phyloP scores from a whole-genome alignment of 2,329 filamentous ascomycete species.

The Fusarium siculi region DNA sequence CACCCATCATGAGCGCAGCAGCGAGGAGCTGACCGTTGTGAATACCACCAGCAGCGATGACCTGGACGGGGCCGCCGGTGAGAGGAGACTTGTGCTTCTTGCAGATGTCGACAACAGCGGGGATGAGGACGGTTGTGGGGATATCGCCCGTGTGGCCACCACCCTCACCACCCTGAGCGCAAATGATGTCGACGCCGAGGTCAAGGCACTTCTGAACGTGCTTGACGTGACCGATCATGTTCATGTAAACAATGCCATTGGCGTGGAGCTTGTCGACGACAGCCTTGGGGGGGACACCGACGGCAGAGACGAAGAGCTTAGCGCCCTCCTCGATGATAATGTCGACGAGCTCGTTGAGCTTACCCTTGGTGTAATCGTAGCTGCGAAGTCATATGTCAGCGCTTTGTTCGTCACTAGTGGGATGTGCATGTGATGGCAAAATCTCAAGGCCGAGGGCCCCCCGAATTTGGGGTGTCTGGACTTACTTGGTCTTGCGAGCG shows the following conservation, averaged over 20 bases:
- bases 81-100: slow-evolving; percentile 85
- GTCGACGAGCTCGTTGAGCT: slow-evolving; percentile 88
- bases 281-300: slow-evolving; percentile 89
- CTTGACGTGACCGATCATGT: slow-evolving; percentile 99
- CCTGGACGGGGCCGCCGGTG: slow-evolving; percentile 87
- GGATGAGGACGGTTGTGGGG: slow-evolving; percentile 91
- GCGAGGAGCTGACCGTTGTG: slow-evolving; percentile 93
- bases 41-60: slow-evolving; percentile 93
- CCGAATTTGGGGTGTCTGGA: slow-evolving; percentile 3
- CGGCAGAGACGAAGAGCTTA: slow-evolving; percentile 94
- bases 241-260: slow-evolving; percentile 94
- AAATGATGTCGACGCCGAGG: slow-evolving; percentile 94
- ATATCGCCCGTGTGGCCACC: slow-evolving; percentile 97
- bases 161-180: slow-evolving; percentile 97
- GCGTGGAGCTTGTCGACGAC: slow-evolving; percentile 92
- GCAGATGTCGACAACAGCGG: slow-evolving; percentile 85
- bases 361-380: slow-evolving; percentile 99
- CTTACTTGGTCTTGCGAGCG: slow-evolving; percentile 91
- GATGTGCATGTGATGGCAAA: slow-evolving; percentile 38
- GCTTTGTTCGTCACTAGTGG: not conserved
- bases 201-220: slow-evolving; percentile 97
- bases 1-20: slow-evolving; percentile 91
- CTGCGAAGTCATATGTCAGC: slow-evolving; percentile 58
- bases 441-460: not conserved
- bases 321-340: slow-evolving; percentile 93